phyloP scores from a whole-genome alignment of 345 rosid species.

The Pugionium cornutum region DNA sequence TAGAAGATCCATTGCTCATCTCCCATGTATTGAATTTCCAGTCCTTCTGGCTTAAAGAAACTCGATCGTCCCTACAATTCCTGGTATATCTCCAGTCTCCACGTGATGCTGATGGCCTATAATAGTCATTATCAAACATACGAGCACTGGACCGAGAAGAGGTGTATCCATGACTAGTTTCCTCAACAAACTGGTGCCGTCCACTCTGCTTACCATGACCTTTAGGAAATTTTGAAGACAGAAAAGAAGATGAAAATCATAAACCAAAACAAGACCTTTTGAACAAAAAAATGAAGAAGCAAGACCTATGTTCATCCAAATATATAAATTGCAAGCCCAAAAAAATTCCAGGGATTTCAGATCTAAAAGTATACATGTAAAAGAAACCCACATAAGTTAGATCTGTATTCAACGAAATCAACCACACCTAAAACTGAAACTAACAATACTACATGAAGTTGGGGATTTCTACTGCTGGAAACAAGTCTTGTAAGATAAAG shows the following conservation, averaged over 20 bases:
- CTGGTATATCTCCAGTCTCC: conserved; percentile 74
- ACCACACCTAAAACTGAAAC: conserved; percentile 14
- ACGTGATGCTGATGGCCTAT: conserved; percentile 50
- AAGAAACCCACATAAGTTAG: too few relatives aligned
- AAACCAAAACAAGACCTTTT: conserved; percentile 19
- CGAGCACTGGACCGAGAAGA: conserved; percentile 59
- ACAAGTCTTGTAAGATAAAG: not conserved
- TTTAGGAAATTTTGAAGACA: conserved; percentile 49
- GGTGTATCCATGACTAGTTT: conserved; percentile 60
- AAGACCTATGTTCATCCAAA: not conserved
- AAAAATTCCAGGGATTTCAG: not conserved
- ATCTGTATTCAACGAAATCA: conserved; percentile 6
- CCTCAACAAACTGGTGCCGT: conserved; percentile 68
- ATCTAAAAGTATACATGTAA: not conserved
- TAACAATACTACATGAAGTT: not conserved
- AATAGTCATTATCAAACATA: conserved; percentile 62
- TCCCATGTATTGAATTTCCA: conserved; percentile 76
- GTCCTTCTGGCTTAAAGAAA: conserved; percentile 66
- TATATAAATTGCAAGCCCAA: not conserved
- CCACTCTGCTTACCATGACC: conserved; percentile 93
- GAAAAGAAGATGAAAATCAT: conserved; percentile 17
- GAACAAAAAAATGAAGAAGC: not conserved
- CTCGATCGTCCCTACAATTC: conserved; percentile 63
- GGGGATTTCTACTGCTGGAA: not conserved
- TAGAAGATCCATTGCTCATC: conserved; percentile 59